A percentile compares a stretch with the other conserved stretches of the same genome.
phyloP scores from a whole-genome alignment of 345 rosid species.

The Brassica juncea region DNA sequence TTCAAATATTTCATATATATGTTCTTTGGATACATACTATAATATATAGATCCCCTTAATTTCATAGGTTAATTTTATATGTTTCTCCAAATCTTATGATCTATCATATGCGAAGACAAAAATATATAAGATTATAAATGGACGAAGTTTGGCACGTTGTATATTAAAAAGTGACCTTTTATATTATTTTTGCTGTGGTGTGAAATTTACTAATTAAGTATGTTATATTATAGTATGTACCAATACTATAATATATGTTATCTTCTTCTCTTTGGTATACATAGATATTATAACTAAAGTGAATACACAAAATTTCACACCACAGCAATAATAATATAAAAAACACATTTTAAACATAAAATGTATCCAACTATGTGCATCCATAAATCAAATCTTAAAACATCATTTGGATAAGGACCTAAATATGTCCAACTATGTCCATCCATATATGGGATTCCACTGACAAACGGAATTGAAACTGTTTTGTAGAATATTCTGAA shows the following conservation, averaged over 20 bases:
- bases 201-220: background rate
- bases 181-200: background rate
- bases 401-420: conserved; percentile 11
- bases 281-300: background rate
- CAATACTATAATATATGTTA: background rate
- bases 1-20: background rate
- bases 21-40: background rate
- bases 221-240: background rate
- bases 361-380: background rate
- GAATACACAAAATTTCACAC: background rate
- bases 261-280: background rate
- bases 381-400: background rate
- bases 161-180: background rate
- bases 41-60: background rate
- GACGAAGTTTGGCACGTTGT: background rate
- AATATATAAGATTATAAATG: background rate
- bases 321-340: background rate
- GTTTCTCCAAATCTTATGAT: background rate
- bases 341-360: background rate
- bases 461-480: conserved; percentile 5
- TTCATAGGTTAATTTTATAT: background rate
- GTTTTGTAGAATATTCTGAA: background rate
- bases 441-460: conserved; percentile 20
- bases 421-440: background rate
- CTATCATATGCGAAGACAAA: background rate